Base-by-base conservation (phyloP, 1,139 yeast genomes). In the Geotrichum restrictum region DNA sequence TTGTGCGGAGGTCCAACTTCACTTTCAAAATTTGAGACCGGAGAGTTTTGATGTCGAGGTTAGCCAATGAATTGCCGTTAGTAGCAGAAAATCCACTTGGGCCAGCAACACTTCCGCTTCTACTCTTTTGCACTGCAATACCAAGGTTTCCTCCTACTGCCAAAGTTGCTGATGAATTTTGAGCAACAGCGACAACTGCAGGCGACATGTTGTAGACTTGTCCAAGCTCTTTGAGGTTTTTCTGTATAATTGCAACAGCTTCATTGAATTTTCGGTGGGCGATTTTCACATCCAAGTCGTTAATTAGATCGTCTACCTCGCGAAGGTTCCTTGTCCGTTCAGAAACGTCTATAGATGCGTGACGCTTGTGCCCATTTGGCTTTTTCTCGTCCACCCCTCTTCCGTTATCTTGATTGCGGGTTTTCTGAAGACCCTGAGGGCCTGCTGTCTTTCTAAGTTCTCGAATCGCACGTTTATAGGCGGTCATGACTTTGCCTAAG, bases 241-340 rank as follows among this genome's bases (percentile, higher is more conserved):
- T 75, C 18, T 72, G 69, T 46, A 82, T 72, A 38, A 76, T 66
- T 3, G 78, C 80, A 1, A 81, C 83, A 0, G 86, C 81, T 48
- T 74, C 79, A 22, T 70, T 69, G 61, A 76, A 82, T 56, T 76
- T 75, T 55, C 81, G 78, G 61, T 82, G 85, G 5, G 88, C 83
- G 32, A 84, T 76, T 54, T 76, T 75, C 27, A 82, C 79, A 63
- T 85, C 93, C 32, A 83, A 75, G 56, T 83, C 88, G 57, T 83
- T 86, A 31, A 85, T 73, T 48, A 76, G 71, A 52, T 82, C 86
- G 59, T 83, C 88, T 40, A 82, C 73, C 45, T 75, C 73, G 51
- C 80, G 78, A 53, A 82, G 72, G 22, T 74, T 56, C 40, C 56
- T 44, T 8, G 61, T 48, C 13, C 58, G 45, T 22, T 58, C 61